A percentile compares a stretch with the other conserved stretches of the same genome.
These are phyloP conservation scores for Penicillium roqueforti DNA, from an alignment of 495 filamentous ascomycete species.

Conservation along the genomic window DNA sequence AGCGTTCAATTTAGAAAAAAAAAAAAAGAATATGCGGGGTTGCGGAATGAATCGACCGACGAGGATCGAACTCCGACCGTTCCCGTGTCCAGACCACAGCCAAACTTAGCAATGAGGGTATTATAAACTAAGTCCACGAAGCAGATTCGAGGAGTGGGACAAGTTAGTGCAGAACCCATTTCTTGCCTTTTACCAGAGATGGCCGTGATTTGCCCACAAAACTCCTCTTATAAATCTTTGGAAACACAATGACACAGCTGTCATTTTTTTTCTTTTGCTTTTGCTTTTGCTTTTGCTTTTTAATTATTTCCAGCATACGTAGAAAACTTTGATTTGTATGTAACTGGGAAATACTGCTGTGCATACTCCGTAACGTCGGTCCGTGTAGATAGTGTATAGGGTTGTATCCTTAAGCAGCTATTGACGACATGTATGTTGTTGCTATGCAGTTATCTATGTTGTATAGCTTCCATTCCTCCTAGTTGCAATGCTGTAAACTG, in stretches of 20 bases:
- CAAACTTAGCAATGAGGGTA: constrained; percentile 5
- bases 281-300: no score
- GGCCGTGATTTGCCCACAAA: constrained; percentile 57
- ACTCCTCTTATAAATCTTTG: constrained; percentile 60
- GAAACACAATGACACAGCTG: constrained; percentile 43
- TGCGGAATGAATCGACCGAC: neutral
- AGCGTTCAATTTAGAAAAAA: neutral
- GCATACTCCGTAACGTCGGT: no score
- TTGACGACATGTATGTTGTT: no score
- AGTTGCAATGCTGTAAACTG: no score
- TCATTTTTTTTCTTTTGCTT: constrained; percentile 32
- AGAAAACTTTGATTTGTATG: no score
- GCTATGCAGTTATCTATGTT: no score
- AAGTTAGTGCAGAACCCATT: constrained; percentile 57
- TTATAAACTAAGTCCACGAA: constrained; percentile 1
- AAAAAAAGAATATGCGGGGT: neutral
- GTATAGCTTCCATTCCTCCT: no score
- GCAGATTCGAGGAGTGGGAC: constrained; percentile 43
- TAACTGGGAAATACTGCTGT: no score
- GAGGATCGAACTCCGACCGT: constrained; percentile 24
- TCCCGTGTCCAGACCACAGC: neutral
- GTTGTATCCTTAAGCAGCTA: no score
- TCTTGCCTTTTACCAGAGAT: constrained; percentile 71
- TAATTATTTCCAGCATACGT: no score
- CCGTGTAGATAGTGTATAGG: no score